phyloP scores from a whole-genome alignment of 2,329 filamentous ascomycete species.

The Diaporthe sp. region DNA sequence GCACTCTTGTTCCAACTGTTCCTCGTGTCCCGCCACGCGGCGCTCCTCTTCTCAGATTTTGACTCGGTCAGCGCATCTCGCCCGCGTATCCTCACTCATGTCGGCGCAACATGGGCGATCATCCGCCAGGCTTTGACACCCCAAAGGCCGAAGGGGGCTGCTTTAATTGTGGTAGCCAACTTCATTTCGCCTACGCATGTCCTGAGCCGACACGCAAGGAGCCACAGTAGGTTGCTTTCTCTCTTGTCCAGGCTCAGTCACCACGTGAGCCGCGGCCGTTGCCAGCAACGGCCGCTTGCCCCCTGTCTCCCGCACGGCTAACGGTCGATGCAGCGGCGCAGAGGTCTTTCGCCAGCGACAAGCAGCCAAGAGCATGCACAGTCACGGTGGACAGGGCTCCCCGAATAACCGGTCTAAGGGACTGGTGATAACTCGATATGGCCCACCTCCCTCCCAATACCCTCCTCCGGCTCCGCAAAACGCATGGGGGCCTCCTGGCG shows the following conservation, averaged over 20 bases:
- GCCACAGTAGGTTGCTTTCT: conserved; percentile 62
- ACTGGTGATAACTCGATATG: conserved; percentile 55
- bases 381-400: conserved; percentile 44
- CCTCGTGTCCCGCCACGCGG: neutral
- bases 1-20: neutral
- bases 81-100: neutral
- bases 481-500: conserved; percentile 43
- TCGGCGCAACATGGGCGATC: conserved; percentile 46
- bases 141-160: conserved; percentile 56
- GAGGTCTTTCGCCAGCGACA: conserved; percentile 46
- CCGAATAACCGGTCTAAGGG: conserved; percentile 56
- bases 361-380: conserved; percentile 39
- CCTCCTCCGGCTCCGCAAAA: conserved; percentile 42
- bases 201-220: conserved; percentile 63
- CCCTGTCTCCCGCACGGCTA: conserved; percentile 35
- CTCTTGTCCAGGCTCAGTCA: conserved; percentile 3
- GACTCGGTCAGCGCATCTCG: neutral
- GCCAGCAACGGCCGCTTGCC: conserved; percentile 8
- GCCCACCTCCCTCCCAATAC: conserved; percentile 48
- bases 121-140: conserved; percentile 49
- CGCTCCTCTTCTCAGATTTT: conserved; percentile 12
- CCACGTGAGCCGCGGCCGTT: neutral
- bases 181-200: conserved; percentile 68
- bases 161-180: conserved; percentile 67
- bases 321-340: conserved; percentile 44